Percentiles rank a stretch among this genome's conserved stretches.
Evolutionary conservation across 257 asterid species (phyloP).

Genomic region (Cinchona pubescens): DNA sequence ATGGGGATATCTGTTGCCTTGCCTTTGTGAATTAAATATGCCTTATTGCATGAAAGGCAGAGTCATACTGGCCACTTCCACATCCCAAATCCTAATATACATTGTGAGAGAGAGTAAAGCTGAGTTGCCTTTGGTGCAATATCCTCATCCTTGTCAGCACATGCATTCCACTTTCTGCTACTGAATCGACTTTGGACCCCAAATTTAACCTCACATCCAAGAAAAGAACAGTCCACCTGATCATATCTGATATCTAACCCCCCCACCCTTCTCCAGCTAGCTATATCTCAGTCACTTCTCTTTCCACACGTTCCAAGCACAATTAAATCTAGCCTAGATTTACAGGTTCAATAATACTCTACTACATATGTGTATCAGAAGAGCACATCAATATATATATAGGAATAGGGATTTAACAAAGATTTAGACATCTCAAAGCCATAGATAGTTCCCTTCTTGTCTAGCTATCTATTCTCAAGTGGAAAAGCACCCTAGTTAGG

Average conservation of each 20-base stretch:
- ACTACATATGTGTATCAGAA: conserved; percentile 1
- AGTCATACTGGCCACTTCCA: conserved; percentile 69
- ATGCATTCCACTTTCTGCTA: conserved; percentile 83
- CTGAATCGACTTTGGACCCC: conserved; percentile 45
- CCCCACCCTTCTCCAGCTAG: conserved; percentile 17
- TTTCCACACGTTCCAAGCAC: conserved; percentile 17
- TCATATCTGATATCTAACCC: no score
- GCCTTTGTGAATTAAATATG: conserved; percentile 19
- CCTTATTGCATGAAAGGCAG: conserved; percentile 64
- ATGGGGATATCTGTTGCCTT: conserved; percentile 7
- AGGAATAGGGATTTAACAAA: conserved; percentile 10
- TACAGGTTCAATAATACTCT: conserved; percentile 8
- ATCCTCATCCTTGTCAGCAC: conserved; percentile 66
- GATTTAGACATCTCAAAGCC: background rate
- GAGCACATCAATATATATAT: background rate
- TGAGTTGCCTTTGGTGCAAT: conserved; percentile 61
- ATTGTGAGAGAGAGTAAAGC: conserved; percentile 41
- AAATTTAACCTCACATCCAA: conserved; percentile 59
- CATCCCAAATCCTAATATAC: conserved; percentile 38
- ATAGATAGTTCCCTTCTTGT: conserved; percentile 1
- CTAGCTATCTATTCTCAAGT: background rate
- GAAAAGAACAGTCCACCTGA: conserved; percentile 43
- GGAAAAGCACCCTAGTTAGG: background rate
- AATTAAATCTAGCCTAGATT: conserved; percentile 13
- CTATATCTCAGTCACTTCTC: conserved; percentile 22